These are phyloP conservation scores for Rheum nobile DNA, from an alignment of 148 eudicot species.

Conservation along the genomic window DNA sequence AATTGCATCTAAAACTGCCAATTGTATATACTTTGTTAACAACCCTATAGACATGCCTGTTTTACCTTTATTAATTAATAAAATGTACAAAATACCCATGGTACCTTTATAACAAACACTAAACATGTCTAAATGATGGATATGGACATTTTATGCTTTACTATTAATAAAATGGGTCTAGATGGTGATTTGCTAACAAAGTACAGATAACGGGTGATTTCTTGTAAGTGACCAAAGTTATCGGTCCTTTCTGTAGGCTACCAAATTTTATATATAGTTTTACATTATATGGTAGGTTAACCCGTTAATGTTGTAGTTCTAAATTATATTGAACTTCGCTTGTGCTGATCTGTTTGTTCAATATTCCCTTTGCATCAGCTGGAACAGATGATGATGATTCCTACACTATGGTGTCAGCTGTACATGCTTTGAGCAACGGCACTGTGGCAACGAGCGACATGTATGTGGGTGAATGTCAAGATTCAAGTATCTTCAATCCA, in stretches of 20 bases:
- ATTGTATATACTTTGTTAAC: not conserved
- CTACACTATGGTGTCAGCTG: constrained; percentile 60
- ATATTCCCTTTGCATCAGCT: constrained; percentile 41
- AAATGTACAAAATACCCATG: not conserved
- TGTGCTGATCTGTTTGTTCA: constrained; percentile 1
- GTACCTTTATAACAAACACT: not conserved
- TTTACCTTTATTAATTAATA: not conserved
- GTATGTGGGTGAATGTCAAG: constrained; percentile 93
- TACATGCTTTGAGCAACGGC: constrained; percentile 63
- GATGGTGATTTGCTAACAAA: not conserved
- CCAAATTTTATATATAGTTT: not conserved
- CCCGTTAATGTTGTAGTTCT: not conserved
- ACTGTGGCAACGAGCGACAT: constrained; percentile 39
- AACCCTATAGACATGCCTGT: not conserved
- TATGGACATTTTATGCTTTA: not conserved
- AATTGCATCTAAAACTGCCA: not conserved
- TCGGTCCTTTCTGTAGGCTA: not conserved
- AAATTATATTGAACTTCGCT: not conserved
- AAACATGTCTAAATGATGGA: not conserved
- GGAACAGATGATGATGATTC: constrained; percentile 36
- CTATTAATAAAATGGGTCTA: not conserved
- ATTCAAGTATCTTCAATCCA: constrained; percentile 44
- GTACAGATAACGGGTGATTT: not conserved
- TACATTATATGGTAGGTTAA: not conserved
- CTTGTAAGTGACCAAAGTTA: not conserved